Percentiles rank a stretch among this genome's conserved stretches.
phyloP scores from a whole-genome alignment of 2,329 filamentous ascomycete genomes.

The Pyrenophora tritici-repentis region DNA sequence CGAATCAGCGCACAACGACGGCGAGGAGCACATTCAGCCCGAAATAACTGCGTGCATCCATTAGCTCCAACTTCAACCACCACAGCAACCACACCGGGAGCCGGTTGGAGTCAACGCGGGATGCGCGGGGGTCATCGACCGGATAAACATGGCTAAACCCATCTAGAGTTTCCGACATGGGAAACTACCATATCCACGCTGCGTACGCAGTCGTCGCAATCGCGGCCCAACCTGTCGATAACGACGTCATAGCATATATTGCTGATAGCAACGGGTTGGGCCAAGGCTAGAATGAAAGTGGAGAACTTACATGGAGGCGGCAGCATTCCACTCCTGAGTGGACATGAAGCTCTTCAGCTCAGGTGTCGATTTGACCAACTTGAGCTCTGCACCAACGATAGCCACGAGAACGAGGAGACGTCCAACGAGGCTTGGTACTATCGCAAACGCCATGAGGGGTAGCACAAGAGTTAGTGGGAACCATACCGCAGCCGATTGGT shows the following conservation, averaged over 20 bases:
- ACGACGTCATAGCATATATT: neutral
- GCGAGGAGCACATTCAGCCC: conserved; percentile 49
- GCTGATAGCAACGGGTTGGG: neutral
- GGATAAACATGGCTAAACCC: conserved; percentile 14
- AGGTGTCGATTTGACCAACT: conserved; percentile 41
- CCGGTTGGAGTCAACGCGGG: conserved; percentile 8
- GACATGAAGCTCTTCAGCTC: conserved; percentile 44
- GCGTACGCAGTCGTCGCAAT: neutral
- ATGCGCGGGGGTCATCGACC: conserved; percentile 6
- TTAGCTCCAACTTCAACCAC: conserved; percentile 32
- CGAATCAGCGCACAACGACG: conserved; percentile 41
- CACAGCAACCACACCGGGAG: conserved; percentile 16
- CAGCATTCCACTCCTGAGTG: conserved; percentile 47
- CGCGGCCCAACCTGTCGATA: neutral
- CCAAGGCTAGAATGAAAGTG: conserved; percentile 9
- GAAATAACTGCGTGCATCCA: conserved; percentile 46
- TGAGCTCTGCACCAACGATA: conserved; percentile 45
- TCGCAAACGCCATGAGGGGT: conserved; percentile 50
- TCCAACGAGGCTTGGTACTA: conserved; percentile 50
- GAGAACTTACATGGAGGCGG: conserved; percentile 48
- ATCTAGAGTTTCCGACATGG: neutral
- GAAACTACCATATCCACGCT: neutral
- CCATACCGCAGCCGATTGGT: conserved; percentile 37
- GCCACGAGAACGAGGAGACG: conserved; percentile 48
- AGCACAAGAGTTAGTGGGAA: conserved; percentile 48